Conservation (phyloP, 2,329 filamentous ascomycete species). For the Cladosporium cucumerinum region DNA sequence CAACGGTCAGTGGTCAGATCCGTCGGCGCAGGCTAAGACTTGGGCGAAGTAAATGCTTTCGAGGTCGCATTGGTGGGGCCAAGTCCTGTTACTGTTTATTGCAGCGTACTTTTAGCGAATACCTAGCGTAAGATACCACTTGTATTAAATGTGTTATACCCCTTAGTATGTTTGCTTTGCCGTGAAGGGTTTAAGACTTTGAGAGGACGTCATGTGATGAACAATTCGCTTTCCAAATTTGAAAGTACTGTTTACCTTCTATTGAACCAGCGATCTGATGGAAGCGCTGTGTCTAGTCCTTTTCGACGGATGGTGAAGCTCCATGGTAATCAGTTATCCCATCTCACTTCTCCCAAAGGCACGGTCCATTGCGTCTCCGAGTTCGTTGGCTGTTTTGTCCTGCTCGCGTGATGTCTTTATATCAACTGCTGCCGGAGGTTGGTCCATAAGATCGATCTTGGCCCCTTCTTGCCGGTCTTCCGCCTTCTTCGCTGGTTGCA, state of each 20-base stretch:
- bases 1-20: neutral
- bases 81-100: constrained; percentile 3
- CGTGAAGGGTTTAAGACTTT: neutral
- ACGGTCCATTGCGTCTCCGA: constrained; percentile 36
- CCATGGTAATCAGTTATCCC: constrained; percentile 20
- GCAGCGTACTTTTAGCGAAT: constrained; percentile 13
- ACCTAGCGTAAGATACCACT: constrained; percentile 11
- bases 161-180: neutral
- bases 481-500: constrained; percentile 60
- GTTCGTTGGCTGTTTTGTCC: constrained; percentile 30
- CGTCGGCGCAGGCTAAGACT: neutral
- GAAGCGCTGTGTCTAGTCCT: neutral
- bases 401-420: constrained; percentile 11
- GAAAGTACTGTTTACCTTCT: neutral
- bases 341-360: constrained; percentile 35
- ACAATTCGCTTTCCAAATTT: neutral
- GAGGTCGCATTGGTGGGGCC: neutral
- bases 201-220: neutral
- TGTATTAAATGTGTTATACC: constrained; percentile 14
- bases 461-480: constrained; percentile 12
- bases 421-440: constrained; percentile 19
- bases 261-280: neutral
- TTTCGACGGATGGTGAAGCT: neutral
- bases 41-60: constrained; percentile 2
- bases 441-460: constrained; percentile 28